Base-by-base conservation (phyloP, 108 stramenopile species). In the Nitzschia palea region DNA sequence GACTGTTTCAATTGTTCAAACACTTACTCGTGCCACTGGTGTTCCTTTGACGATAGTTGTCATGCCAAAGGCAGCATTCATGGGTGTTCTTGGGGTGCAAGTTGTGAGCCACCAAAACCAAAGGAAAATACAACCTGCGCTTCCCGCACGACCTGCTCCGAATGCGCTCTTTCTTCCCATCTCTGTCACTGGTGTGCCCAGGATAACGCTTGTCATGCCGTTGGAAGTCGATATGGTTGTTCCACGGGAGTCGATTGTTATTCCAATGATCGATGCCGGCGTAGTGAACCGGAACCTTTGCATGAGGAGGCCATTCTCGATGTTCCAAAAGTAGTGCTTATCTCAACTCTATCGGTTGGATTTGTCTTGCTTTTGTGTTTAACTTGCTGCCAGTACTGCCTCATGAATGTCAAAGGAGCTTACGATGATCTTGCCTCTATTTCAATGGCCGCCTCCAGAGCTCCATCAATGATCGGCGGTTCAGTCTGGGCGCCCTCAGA, bases 101-200 rank as follows among this genome's bases (percentile, higher is more conserved):
- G 55, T n/a, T 86, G 85, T 32, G 20, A 53, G 17, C 55, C 45
- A 23, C 34, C 55, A 44, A 18, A 27, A 35, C 44, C 56, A 22
- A 59, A 77, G 28, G 54, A 69, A 33, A 70, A 80, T 26, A 62
- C 33, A 4, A 70, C 76, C 34, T 93, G 91, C 58, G 60, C 83
- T 28, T n/a, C 80, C n/a, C 87, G 89, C 37, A 68, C 64, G 23
- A 80, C 70, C 37, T 94, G 89, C 71, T 42, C 65, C 33, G 79
- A 80, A 25, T 94, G 89, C 59, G 78, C 72, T n/a, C 37, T 71
- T 35, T 64, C 77, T 8, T 85, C 84, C 18, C 63, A 61, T 40
- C 50, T 71, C 33, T 94, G 92, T 52, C 92, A 94, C 65, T 94
- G 86, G 87, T 94, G 92, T 57, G 83, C 73, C n/a, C 63, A 76